Base-by-base conservation (phyloP, 1,139 yeast genomes). In the Taiozyma sp. region DNA sequence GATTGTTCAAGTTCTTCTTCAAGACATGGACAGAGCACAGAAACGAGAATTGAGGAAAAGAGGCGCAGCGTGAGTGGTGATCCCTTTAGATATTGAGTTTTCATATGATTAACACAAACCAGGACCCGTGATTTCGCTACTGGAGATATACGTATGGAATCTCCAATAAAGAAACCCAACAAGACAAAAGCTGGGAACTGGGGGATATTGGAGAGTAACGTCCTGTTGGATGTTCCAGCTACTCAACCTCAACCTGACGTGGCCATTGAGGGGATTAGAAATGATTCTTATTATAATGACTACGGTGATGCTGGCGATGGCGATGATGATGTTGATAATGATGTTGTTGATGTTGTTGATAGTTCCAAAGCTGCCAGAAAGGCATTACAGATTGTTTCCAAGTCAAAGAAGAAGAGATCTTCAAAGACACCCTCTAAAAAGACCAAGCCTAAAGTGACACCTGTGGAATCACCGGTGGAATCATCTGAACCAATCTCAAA, bases 61-160 rank as follows among this genome's bases (percentile, higher is more conserved):
- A 44, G 63, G 63, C 4, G 59, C 62, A n/a, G 63, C 57, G 50
- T 51, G 24, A 21, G 19, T 19, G 19, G 19, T 19, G 19, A 19
- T 19, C 19, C 3, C 19, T 19, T 19, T 3, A 19, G 19, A 2
- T 19, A 19, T 3, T 19, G 19, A 19, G 2, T 19, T 19, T 19
- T 19, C 19, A 19, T 19, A 19, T 19, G 19, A 19, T 19, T 19
- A 19, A 19, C 19, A 19, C 19, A 19, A 19, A 19, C 19, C 14
- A 32, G 51, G 3, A 48, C 37, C 6, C 50, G 62, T 14, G 52
- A 50, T 21, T 48, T 59, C 26, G 44, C 57, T 4, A 55, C 58
- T 2, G 55, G 54, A 2, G 57, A 56, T 16, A 44, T 60, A n/a
- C 51, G 50, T 6, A 52, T 60, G 30, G 42, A 45, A 29, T 53